Percentiles rank a stretch among this genome's conserved stretches.
phyloP scores from a whole-genome alignment of 2,329 filamentous ascomycete genomes.

The Chaetomiaceae sp. region DNA sequence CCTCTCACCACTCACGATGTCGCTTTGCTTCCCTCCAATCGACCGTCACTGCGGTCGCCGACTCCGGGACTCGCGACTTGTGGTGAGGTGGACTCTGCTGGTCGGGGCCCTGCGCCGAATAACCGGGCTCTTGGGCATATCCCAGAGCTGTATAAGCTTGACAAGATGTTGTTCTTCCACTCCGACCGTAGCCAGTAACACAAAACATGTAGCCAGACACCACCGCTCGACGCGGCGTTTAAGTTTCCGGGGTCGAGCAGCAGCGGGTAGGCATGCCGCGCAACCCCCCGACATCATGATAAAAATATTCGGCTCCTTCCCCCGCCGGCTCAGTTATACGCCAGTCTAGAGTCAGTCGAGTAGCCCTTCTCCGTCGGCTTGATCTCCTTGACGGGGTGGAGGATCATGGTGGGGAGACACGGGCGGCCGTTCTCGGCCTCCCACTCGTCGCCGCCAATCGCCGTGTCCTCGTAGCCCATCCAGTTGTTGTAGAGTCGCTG shows the following conservation, averaged over 20 bases:
- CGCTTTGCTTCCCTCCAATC: too few relatives aligned
- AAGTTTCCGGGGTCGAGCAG: too few relatives aligned
- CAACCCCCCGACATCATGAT: too few relatives aligned
- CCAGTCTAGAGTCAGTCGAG: constrained; percentile 37
- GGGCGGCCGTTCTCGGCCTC: constrained; percentile 51
- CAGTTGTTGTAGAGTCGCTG: constrained; percentile 59
- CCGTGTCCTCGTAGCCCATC: constrained; percentile 55
- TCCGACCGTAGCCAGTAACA: not conserved
- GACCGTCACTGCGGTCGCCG: too few relatives aligned
- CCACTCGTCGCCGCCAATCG: constrained; percentile 51
- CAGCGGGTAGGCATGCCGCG: too few relatives aligned
- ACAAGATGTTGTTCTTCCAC: not conserved
- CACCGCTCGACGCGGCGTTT: not conserved
- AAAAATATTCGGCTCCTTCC: not conserved
- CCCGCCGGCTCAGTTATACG: constrained; percentile 27
- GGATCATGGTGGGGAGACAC: constrained; percentile 54
- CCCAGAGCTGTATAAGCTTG: not conserved
- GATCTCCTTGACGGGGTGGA: constrained; percentile 58
- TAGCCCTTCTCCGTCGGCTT: constrained; percentile 44
- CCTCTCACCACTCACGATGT: too few relatives aligned
- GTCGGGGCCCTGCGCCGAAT: too few relatives aligned
- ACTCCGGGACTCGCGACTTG: too few relatives aligned
- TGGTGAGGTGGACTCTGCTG: too few relatives aligned
- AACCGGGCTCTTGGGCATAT: not conserved
- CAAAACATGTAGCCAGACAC: constrained; percentile 1